phyloP scores from a whole-genome alignment of 1,139 yeast genomes.

The Lipomyces yarrowii region DNA sequence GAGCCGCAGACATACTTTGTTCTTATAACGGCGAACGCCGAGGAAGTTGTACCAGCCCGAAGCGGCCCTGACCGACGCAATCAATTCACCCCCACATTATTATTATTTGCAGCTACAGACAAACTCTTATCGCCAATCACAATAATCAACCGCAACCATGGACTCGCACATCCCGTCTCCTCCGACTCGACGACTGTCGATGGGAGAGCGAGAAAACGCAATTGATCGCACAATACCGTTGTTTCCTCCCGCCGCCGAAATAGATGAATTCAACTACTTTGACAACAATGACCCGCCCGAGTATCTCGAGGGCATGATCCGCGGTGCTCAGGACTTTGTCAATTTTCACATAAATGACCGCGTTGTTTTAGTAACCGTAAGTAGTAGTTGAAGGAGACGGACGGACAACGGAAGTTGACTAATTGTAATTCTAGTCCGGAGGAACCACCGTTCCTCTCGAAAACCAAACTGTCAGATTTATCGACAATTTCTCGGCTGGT shows the following conservation, averaged over 20 bases:
- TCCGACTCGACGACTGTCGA: conserved; percentile 29
- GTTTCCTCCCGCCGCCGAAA: conserved; percentile 72
- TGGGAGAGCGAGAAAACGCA: conserved; percentile 60
- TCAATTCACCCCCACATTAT: too few species aligned
- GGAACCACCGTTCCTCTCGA: conserved; percentile 98
- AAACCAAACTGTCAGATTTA: conserved; percentile 92
- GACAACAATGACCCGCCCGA: conserved; percentile 69
- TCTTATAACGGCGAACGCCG: background rate
- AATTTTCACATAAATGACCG: conserved; percentile 46
- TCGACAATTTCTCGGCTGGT: conserved; percentile 96
- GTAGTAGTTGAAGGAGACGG: conserved; percentile 3
- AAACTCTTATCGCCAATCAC: background rate
- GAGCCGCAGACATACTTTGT: background rate
- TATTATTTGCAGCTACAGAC: background rate
- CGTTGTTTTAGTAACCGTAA: conserved; percentile 72
- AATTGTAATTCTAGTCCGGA: conserved; percentile 55
- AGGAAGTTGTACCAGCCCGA: background rate
- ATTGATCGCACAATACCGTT: conserved; percentile 76
- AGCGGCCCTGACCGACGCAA: too few species aligned
- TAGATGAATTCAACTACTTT: conserved; percentile 79
- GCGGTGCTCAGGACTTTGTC: conserved; percentile 63
- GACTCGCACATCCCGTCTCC: conserved; percentile 9
- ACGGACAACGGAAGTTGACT: background rate
- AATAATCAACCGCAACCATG: background rate
- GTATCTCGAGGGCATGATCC: conserved; percentile 64